Evolutionary conservation across 2,329 filamentous ascomycete species (phyloP), one percentile per base, ranked within the genome.

Genomic region (Salinomyces thailandicus): DNA sequence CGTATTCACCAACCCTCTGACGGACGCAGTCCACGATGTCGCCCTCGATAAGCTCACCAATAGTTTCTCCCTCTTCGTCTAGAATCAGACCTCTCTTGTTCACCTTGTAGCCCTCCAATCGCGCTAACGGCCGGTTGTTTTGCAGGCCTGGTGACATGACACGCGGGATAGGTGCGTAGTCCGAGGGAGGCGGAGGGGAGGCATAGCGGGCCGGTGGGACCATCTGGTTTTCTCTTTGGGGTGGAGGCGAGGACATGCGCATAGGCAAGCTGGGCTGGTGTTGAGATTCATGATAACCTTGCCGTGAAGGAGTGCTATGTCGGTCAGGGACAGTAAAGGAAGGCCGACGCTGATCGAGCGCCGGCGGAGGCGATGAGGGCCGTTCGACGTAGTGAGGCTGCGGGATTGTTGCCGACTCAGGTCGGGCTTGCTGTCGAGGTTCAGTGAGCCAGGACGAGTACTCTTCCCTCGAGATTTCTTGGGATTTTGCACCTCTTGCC

Each of bases 71-170:
- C 24, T 68, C 66, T 36, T 62, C 60, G 38, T 68, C 60, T 24
- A 69, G 57, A 18, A 69, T 59, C 46, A 63, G 63, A 49, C 66
- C 65, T 49, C 68, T 69, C 58, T 69, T 72, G 55, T 72, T 72
- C 50, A 72, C 67, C 52, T 71, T 72, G 33, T 68, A 59, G 33
- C 69, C 65, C 49, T 72, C 59, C 28, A 70, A 41, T 42, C 64
- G 63, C 9, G 58, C 59, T 28, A 62, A 59, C 33, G 62, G 62
- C 4, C 59, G 9, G 5, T 18, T 12, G 18, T 28, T 9, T 13
- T 35, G n/a, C 16, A 15, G 18, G 16, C 16, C 12, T 16, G 22
- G 14, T 14, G 39, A 42, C 7, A 35, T 24, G 26, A 42, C 28
- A 14, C 39, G 36, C 28, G 32, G 28, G 9, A 42, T 30, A n/a